phyloP scores from a whole-genome alignment of 2,329 filamentous ascomycete genomes.

The Pseudocercospora vitis region DNA sequence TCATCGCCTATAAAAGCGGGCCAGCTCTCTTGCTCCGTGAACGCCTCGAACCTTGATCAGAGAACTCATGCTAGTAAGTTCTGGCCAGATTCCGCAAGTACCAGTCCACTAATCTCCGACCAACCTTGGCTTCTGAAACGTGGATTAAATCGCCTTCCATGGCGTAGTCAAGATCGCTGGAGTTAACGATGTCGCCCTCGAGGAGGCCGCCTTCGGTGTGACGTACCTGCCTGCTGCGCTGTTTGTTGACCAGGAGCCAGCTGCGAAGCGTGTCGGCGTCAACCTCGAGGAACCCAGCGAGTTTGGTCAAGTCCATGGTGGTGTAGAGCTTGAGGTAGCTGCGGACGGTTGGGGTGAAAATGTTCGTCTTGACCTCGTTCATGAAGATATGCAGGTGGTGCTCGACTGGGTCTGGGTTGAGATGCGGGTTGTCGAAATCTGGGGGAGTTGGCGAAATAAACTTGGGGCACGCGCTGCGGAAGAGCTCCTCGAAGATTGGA shows the following conservation, averaged over 20 bases:
- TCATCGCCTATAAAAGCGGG: conserved; percentile 7
- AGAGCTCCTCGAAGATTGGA: conserved; percentile 96
- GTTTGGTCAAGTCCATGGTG: conserved; percentile 98
- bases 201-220: conserved; percentile 88
- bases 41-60: conserved; percentile 8
- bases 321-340: conserved; percentile 99
- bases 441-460: conserved; percentile 98
- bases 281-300: conserved; percentile 94
- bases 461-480: conserved; percentile 96
- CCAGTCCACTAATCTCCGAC: conserved; percentile 96
- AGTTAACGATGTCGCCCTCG: conserved; percentile 89
- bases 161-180: conserved; percentile 94
- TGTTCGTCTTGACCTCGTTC: conserved; percentile 99
- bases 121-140: conserved; percentile 97
- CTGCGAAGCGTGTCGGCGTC: conserved; percentile 93
- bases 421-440: conserved; percentile 93
- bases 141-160: conserved; percentile 97
- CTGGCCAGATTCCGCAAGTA: conserved; percentile 95
- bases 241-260: conserved; percentile 96
- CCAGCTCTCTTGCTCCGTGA: conserved; percentile 16
- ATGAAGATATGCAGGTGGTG: conserved; percentile 98
- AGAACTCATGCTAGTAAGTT: conserved; percentile 67
- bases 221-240: conserved; percentile 92
- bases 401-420: conserved; percentile 95
- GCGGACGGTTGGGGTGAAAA: conserved; percentile 96